Evolutionary conservation across 192 early-diverging fungal species (phyloP).

Genomic region (Dimargaris verticillata): DNA sequence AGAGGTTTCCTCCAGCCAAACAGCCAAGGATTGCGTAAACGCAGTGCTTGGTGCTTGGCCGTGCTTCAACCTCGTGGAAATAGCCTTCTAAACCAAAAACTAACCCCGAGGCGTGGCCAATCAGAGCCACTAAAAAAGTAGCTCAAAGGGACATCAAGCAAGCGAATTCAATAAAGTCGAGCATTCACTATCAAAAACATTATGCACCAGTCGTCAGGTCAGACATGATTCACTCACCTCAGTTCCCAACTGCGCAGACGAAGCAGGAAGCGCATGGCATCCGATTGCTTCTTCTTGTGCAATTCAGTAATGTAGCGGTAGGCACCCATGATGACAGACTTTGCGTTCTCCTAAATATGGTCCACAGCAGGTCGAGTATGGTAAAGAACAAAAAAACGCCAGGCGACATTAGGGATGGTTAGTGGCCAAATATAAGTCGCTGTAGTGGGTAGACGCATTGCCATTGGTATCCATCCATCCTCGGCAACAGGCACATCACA

Average conservation of each 20-base stretch:
- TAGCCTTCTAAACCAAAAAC: too few relatives aligned
- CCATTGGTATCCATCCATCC: not conserved
- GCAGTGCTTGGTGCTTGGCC: too few relatives aligned
- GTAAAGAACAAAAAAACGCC: not conserved
- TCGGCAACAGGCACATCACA: not conserved
- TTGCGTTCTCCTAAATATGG: not conserved
- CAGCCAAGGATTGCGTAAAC: too few relatives aligned
- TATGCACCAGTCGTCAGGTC: too few relatives aligned
- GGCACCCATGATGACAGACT: slow-evolving; percentile 35
- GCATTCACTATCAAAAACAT: too few relatives aligned
- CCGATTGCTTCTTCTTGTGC: slow-evolving; percentile 99
- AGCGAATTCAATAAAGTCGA: too few relatives aligned
- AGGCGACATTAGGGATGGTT: not conserved
- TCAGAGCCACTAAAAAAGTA: too few relatives aligned
- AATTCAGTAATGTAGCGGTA: slow-evolving; percentile 92
- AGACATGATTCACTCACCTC: slow-evolving; percentile 33
- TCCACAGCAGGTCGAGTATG: not conserved
- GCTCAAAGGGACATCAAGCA: too few relatives aligned
- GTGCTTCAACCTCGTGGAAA: too few relatives aligned
- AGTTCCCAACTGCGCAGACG: slow-evolving; percentile 97
- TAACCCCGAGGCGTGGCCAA: too few relatives aligned
- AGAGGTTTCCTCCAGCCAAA: too few relatives aligned
- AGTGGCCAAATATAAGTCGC: not conserved
- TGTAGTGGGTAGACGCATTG: not conserved
- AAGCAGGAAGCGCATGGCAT: slow-evolving; percentile 97